phyloP scores from a whole-genome alignment of 2,329 filamentous ascomycete species.

The Elsinoe arachidis region DNA sequence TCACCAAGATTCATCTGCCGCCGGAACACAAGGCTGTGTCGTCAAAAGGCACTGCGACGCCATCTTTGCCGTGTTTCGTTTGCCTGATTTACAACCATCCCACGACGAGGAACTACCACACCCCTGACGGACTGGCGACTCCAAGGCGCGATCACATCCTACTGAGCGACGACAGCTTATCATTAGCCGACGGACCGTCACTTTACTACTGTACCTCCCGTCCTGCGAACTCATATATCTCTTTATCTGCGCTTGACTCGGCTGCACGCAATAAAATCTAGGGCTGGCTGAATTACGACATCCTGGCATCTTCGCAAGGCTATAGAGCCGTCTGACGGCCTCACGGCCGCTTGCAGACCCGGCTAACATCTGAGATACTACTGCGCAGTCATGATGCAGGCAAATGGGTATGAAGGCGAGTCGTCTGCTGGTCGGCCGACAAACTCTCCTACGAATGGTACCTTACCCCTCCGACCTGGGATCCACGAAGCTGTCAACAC shows the following conservation, averaged over 20 bases:
- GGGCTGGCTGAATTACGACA: conserved; percentile 4
- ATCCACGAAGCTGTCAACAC: conserved; percentile 51
- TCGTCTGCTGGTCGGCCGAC: conserved; percentile 9
- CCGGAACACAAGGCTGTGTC: conserved; percentile 9
- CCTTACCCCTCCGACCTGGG: conserved; percentile 6
- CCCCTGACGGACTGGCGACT: not conserved
- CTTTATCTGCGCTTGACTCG: conserved; percentile 1
- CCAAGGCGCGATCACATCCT: conserved; percentile 1
- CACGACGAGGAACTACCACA: not conserved
- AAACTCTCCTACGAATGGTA: not conserved
- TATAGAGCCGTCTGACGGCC: conserved; percentile 14
- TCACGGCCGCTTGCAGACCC: conserved; percentile 6
- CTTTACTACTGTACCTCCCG: not conserved
- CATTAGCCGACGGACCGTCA: conserved; percentile 6
- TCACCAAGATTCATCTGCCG: conserved; percentile 1
- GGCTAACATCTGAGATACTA: not conserved
- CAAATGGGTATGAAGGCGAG: conserved; percentile 10
- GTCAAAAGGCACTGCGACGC: conserved; percentile 6
- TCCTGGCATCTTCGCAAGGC: conserved; percentile 8
- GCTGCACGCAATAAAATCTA: not conserved
- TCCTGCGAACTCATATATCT: not conserved
- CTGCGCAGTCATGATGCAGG: conserved; percentile 9
- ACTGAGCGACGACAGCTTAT: conserved; percentile 6
- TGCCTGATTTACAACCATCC: conserved; percentile 2
- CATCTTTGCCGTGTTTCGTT: conserved; percentile 12